Evolutionary conservation across 192 early-diverging fungal species (phyloP), one percentile per base, ranked within the genome.

Genomic region (Gorgonomyces haynaldii): DNA sequence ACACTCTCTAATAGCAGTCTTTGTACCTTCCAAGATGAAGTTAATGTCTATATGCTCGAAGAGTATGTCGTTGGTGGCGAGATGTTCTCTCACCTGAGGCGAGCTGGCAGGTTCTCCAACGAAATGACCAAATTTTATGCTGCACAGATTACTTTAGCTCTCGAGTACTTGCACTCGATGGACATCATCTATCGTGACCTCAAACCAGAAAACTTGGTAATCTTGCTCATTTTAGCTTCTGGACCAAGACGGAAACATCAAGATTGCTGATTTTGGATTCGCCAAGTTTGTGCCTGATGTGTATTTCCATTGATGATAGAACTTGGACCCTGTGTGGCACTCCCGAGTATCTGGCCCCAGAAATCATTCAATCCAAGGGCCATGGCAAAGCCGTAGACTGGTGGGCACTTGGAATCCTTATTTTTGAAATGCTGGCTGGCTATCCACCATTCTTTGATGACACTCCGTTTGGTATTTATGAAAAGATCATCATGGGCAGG

Each of bases 311-410:
- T n/a, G n/a, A n/a, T n/a, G n/a, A 74, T 38, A 83, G 94, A 69
- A 98, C 94, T 32, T 98, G 91, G 91, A 98, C 94, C 35, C 63
- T 98, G 42, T 98, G 94, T 65, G 94, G 94, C 16, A 98, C 94
- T 4, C 91, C 90, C 37, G 94, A 95, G 58, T 98, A 98, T 62
- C 66, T 98, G 35, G 94, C 94, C 31, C 94, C 94, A 12, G 67
- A 79, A 65, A 98, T 98, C 46, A 98, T 98, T 67, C 88, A 93
- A 66, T 81, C 81, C 51, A 91, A 88, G 72, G 94, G 94, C 15
- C 90, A 98, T 57, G 89, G 90, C 13, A 95, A 93, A 57, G 81
- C 94, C 3, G 94, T 98, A 6, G 94, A 98, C 62, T 98, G 94
- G 94, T 98, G 94, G 94, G 91, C 91, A 19, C 70, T 98, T 30